Evolutionary conservation across 495 filamentous ascomycete genomes (phyloP), one percentile per base, ranked within the genome.

Genomic region (Penicillium roqueforti): DNA sequence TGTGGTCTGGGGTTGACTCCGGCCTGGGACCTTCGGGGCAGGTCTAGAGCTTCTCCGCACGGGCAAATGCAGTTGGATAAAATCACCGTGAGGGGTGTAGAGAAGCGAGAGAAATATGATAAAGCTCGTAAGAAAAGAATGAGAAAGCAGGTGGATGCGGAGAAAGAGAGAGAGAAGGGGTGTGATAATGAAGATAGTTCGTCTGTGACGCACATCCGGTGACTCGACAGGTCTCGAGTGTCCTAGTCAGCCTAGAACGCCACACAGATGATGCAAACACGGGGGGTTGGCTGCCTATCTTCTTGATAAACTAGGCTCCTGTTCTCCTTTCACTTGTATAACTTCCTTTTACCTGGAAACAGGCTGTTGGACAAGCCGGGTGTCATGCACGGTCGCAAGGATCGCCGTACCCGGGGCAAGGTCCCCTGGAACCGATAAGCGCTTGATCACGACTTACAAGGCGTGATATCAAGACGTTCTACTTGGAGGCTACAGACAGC

Each of bases 1-100:
- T 29, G 18, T 45, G 42, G 40, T 42, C 40, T 42, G 5, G 39
- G 48, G 57, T 51, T 57, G 53, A 42, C 43, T 55, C 54, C 64
- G 63, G 60, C 54, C 44, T 60, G 57, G 67, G 63, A 63, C 63
- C 59, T 61, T 69, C 47, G 58, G 61, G 64, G 65, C 51, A 53
- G 59, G 61, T 65, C 60, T 63, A 55, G 63, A 71, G 70, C 73
- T 76, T 75, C 72, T 74, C 72, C 74, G 72, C 74, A 74, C 59
- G 49, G 60, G 46, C 36, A 47, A 59, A 50, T 51, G 16, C 25
- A 45, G 40, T 37, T 51, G 40, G 46, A 38, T 46, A 40, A 32
- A 42, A 37, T 44, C 31, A 36, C 26, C 47, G 43, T 7, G 6
- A 13, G 6, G 7, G 32, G n/a, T n/a, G 32, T 36, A 36, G 32